Evolutionary conservation across 2,329 filamentous ascomycete species (phyloP), one percentile per base, ranked within the genome.

Genomic region (Fusarium proliferatum): DNA sequence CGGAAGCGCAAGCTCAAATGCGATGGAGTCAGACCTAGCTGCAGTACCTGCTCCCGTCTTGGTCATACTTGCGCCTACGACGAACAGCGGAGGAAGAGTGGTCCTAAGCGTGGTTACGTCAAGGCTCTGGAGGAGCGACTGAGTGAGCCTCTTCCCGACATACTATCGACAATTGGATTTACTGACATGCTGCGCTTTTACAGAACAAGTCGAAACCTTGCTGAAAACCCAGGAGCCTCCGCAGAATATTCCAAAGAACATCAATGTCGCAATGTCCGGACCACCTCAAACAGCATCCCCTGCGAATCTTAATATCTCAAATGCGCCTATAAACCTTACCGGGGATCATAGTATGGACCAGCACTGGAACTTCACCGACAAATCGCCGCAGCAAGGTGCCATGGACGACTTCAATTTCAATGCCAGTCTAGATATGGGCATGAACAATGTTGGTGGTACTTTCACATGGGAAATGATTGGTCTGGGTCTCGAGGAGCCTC

Each of bases 61-160:
- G 92, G 93, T 48, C 95, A 98, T 82, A 89, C 92, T 62, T 97
- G 95, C 84, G 91, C 93, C 69, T 97, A 97, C 80, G 95, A 97
- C 80, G 95, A 97, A 84, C 92, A 96, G 77, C 90, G 95, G 80
- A 94, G 94, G 84, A 97, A 97, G 89, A 97, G 95, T 81, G 95
- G 95, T 6, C 95, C 95, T 5, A 97, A 97, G 86, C 89, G 95
- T 80, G 95, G 95, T 77, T 97, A 98, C 81, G 95, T 97, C 70
- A 97, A 97, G 86, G 92, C 95, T 67, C 84, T 98, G 76, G 96
- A 98, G 83, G 95, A 97, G 81, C 90, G 96, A 81, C 85, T 99
- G 79, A 95, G 95, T 97, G 87, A 85, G 93, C 67, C 17, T 43
- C 58, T 53, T 49, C 33, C 33, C n/a, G 43, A 58, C 26, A 43